These are phyloP conservation scores for Exserohilum turcica DNA, from an alignment of 2,329 filamentous ascomycete genomes.

Conservation along the genomic window DNA sequence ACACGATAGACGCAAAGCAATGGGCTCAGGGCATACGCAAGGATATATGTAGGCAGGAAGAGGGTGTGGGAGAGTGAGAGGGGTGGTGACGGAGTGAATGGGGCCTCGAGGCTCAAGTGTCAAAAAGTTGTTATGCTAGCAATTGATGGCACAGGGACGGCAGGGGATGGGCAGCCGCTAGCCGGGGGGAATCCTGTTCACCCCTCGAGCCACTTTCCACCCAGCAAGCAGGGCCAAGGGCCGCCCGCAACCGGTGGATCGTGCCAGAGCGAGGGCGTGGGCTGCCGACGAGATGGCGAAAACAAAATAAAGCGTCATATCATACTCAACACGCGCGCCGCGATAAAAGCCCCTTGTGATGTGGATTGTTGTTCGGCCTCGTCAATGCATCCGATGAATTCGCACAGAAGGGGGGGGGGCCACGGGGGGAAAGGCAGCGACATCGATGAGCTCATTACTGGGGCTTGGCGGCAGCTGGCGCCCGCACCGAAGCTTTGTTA, in stretches of 20 bases:
- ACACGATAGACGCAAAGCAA: neutral
- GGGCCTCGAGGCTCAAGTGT: conserved; percentile 3
- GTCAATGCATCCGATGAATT: neutral
- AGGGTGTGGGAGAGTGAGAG: neutral
- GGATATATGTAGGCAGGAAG: neutral
- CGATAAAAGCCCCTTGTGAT: no score
- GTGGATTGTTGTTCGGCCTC: no score
- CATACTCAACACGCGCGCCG: no score
- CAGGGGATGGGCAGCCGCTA: conserved; percentile 23
- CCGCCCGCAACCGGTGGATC: conserved; percentile 5
- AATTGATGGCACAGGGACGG: conserved; percentile 15
- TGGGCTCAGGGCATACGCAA: conserved; percentile 2
- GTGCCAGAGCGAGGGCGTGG: neutral
- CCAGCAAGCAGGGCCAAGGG: neutral
- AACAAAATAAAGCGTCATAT: neutral
- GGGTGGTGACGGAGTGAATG: conserved; percentile 5
- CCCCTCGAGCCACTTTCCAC: conserved; percentile 1
- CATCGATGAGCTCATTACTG: conserved; percentile 11
- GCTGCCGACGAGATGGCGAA: neutral
- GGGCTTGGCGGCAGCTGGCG: conserved; percentile 2
- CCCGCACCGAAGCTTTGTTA: no score
- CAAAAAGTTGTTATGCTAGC: conserved; percentile 22
- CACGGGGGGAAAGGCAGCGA: neutral
- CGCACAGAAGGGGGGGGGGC: no score
- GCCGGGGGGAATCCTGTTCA: conserved; percentile 12